Base-by-base conservation (phyloP, 768 basidiomycete genomes). In the Xerocomellus intermedius region DNA sequence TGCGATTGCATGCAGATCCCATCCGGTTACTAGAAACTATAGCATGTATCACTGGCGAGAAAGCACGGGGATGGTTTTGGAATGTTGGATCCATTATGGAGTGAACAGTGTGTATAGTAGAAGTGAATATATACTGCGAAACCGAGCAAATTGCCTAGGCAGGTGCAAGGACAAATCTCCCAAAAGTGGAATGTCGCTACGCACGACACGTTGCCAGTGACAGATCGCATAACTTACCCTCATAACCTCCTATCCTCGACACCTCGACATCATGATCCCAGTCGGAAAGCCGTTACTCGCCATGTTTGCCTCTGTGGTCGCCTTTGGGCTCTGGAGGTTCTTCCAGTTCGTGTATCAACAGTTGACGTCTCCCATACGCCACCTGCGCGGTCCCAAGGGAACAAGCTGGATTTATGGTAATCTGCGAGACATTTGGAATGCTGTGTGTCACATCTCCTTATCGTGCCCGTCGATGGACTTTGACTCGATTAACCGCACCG, bases 321-420 rank as follows among this genome's bases (percentile, higher is more conserved):
- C 26, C 28, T 50, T 60, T 47, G 48, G 19, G 5, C 41, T 60
- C 14, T 55, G 54, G 57, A 59, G 47, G 22, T 13, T 44, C 21
- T 43, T 49, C 28, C 41, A 37, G 28, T 36, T 55, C n/a, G 21
- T 77, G 38, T 75, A 75, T 43, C 52, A 46, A 4, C 65, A 75
- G 49, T 67, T 72, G 47, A 72, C 69, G 7, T 82, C 82, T 0
- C 76, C 79, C 8, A 56, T 82, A n/a, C 70, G 74, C 17, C 54
- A 71, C 35, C 71, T 84, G 22, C 82, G 78, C 12, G 58, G 58
- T 32, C 83, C 82, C 1, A 69, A 75, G 12, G 79, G 64, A 53
- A 47, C 69, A 2, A 79, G 76, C 55, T 70, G 72, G 52, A 45
- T 85, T 4, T 82, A 67, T 57, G 83, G 84, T 0, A 77, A 82